phyloP scores from a whole-genome alignment of 371 early-diverging fungal genomes.

The Dichotomocladium elegans region DNA sequence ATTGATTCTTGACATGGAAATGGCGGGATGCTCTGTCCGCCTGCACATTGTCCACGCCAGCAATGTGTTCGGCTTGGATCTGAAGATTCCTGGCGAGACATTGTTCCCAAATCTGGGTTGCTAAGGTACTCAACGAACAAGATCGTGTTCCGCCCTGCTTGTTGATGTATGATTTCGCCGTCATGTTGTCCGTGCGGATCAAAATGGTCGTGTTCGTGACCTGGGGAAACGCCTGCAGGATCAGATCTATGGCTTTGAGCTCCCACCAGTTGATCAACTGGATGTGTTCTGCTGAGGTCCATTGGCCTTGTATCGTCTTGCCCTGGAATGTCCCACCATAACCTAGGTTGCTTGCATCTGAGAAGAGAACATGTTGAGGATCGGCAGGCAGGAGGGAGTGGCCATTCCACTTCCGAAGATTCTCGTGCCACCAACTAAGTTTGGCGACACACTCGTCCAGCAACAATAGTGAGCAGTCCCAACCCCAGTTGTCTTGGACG shows the following conservation, averaged over 20 bases:
- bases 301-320: not conserved
- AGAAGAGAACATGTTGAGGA: constrained; percentile 3
- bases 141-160: constrained; percentile 24
- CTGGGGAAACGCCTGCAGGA: constrained; percentile 7
- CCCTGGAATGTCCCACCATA: constrained; percentile 8
- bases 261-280: constrained; percentile 24
- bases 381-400: not conserved
- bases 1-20: not conserved
- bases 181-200: constrained; percentile 26
- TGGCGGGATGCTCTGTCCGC: constrained; percentile 12
- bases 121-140: constrained; percentile 8
- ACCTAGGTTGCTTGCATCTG: constrained; percentile 19
- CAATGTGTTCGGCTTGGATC: constrained; percentile 22
- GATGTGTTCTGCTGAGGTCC: not conserved
- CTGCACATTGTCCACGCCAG: constrained; percentile 5
- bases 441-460: constrained; percentile 8
- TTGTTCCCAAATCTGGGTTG: constrained; percentile 16
- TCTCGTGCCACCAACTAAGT: constrained; percentile 6
- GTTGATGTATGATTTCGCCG: constrained; percentile 21
- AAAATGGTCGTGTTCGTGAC: constrained; percentile 8
- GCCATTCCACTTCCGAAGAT: constrained; percentile 12
- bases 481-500: not conserved
- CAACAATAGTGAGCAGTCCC: not conserved
- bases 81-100: constrained; percentile 12
- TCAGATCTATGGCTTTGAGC: constrained; percentile 11